A percentile compares a stretch with the other conserved stretches of the same genome.
Evolutionary conservation across 495 filamentous ascomycete species (phyloP).

Genomic region (Mytilinidion resinicola): DNA sequence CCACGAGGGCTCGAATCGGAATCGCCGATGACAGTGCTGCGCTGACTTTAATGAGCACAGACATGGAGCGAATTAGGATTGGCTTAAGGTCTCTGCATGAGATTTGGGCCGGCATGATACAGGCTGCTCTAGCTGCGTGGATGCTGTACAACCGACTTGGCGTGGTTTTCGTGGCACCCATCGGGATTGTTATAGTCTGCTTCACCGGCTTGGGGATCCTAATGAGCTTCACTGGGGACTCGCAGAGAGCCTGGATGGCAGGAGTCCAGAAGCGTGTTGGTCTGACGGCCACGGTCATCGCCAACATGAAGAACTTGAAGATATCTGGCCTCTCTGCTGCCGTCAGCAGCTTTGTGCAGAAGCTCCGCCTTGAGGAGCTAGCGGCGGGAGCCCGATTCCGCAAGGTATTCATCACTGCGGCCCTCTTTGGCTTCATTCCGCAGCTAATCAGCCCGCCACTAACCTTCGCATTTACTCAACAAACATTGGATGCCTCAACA

Average conservation of each 20-base stretch:
- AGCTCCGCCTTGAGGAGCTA: conserved; percentile 41
- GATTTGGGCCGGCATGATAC: conserved; percentile 16
- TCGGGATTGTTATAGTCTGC: conserved; percentile 25
- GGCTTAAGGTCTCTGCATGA: conserved; percentile 7
- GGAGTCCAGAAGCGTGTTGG: conserved; percentile 8
- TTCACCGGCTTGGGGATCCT: conserved; percentile 31
- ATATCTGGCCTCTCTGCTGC: conserved; percentile 39
- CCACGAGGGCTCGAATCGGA: conserved; percentile 4
- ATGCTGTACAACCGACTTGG: conserved; percentile 31
- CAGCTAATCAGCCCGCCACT: conserved; percentile 4
- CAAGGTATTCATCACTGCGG: conserved; percentile 20
- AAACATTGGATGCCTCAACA: conserved; percentile 5
- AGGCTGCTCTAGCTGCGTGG: conserved; percentile 28
- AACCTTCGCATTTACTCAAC: conserved; percentile 14
- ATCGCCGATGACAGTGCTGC: conserved; percentile 1
- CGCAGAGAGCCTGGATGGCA: conserved; percentile 13
- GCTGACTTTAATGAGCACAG: conserved; percentile 13
- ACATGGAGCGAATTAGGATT: conserved; percentile 8
- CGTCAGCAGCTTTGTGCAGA: conserved; percentile 37
- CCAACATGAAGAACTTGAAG: conserved; percentile 44
- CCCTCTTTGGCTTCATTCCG: conserved; percentile 10
- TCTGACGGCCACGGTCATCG: conserved; percentile 35
- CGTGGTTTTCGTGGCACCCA: conserved; percentile 27
- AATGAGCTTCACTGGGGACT: conserved; percentile 18
- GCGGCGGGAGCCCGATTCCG: conserved; percentile 34